Base-by-base conservation (phyloP, 2,329 filamentous ascomycete genomes). In the Cryphonectria radicalis region DNA sequence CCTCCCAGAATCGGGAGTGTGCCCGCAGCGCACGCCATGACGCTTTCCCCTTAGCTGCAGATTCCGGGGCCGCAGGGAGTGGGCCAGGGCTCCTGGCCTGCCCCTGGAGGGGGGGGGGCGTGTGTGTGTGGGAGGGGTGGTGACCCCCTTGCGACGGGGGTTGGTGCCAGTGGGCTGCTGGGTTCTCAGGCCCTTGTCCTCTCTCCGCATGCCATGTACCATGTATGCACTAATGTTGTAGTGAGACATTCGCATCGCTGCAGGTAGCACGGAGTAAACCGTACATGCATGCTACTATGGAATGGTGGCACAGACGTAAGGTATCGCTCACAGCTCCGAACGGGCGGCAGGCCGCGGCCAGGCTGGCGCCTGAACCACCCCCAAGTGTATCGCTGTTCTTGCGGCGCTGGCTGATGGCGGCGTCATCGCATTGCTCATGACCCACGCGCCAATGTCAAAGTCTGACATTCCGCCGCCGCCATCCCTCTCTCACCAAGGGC, bases 11-110 rank as follows among this genome's bases (percentile, higher is more conserved):
- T 59, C 69, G 71, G 70, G 68, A 66, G 55, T 70, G 59, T 55
- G 63, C 57, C 70, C 70, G 70, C 70, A 67, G 66, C 55, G 40
- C 63, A 66, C 69, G 71, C 71, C 71, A 71, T 71, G 69, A 73
- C 69, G 71, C 71, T 67, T 71, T 71, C 37, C 67, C 46, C 71
- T 73, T 71, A 66, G 71, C 71, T 73, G 69, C 69, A 73, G 71
- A 69, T 73, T 70, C 69, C 70, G 69, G 71, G 68, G 66, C 71
- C 69, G 71, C 69, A 72, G 67, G 67, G 43, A 66, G 57, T 62
- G 69, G 67, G 70, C 67, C 69, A 62, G 42, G 62, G 42, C 62
- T 40, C 62, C 62, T 28, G 37, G 62, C 14, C 62, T 19, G 25
- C 62, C 62, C 62, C 55, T 32, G 14, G 55, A 14, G n/a, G 55